Percentiles rank a stretch among this genome's conserved stretches.
Conservation (phyloP, 176 grass and related monocot genomes). For the Triticum timopheevii region DNA sequence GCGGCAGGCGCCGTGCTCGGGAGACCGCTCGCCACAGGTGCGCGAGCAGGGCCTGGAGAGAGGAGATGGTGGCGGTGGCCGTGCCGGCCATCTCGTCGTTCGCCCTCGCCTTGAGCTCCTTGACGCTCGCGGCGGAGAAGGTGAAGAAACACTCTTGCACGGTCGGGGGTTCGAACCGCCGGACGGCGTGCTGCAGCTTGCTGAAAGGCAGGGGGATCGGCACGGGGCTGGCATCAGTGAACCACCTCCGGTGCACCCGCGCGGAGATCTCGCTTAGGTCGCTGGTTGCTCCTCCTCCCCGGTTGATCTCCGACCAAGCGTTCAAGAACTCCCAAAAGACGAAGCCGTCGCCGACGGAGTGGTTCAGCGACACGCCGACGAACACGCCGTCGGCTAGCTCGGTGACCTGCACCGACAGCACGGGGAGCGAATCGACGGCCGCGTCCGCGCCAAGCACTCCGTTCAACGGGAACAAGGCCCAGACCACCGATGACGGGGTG, state of each 20-base stretch:
- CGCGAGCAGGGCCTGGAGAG: background rate
- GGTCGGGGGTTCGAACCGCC: background rate
- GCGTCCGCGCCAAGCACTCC: background rate
- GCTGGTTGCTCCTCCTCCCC: background rate
- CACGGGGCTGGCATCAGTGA: background rate
- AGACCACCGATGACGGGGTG: background rate
- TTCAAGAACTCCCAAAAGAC: background rate
- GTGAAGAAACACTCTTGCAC: constrained; percentile 38
- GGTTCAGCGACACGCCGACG: background rate
- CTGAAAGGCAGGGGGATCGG: constrained; percentile 19
- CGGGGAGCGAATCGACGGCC: background rate
- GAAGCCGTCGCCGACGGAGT: background rate
- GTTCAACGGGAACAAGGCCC: background rate
- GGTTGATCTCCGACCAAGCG: constrained; percentile 3
- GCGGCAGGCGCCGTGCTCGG: background rate
- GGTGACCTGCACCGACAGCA: background rate
- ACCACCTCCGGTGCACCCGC: constrained; percentile 1
- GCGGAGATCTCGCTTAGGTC: background rate
- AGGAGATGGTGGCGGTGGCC: background rate
- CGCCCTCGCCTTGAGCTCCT: background rate
- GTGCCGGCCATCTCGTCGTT: constrained; percentile 10
- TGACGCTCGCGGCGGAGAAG: constrained; percentile 21
- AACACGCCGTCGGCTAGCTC: constrained; percentile 9
- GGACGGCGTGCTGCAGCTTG: background rate
- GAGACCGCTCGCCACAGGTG: too few relatives aligned